Percentiles rank a stretch among this genome's conserved stretches.
Evolutionary conservation across 2,329 filamentous ascomycete genomes (phyloP).

Genomic region (Penicillium crustosum): DNA sequence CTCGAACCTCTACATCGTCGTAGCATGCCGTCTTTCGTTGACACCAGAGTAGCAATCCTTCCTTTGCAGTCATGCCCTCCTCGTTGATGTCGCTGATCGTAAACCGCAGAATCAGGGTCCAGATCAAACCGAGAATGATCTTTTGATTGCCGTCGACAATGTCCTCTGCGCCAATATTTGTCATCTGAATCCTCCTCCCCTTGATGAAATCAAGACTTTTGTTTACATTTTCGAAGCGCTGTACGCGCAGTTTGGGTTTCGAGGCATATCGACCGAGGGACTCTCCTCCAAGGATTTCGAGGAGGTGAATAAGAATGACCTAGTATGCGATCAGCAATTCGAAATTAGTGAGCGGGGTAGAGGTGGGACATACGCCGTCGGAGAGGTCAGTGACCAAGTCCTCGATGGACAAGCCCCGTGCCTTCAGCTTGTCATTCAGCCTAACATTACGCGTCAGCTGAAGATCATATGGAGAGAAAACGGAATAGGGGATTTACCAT

Average conservation of each 20-base stretch:
- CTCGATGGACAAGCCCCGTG: conserved; percentile 73
- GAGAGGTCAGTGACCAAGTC: conserved; percentile 87
- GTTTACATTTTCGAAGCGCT: conserved; percentile 98
- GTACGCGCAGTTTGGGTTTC: conserved; percentile 92
- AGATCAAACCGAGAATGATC: conserved; percentile 95
- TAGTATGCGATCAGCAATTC: conserved; percentile 38
- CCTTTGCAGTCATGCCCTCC: conserved; percentile 96
- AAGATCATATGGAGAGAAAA: background rate
- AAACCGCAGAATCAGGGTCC: conserved; percentile 96
- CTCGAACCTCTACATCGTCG: conserved; percentile 90
- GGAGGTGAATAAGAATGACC: conserved; percentile 93
- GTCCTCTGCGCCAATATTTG: conserved; percentile 97
- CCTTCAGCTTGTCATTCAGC: conserved; percentile 93
- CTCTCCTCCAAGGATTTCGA: conserved; percentile 92
- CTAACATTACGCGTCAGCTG: conserved; percentile 46
- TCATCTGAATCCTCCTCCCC: conserved; percentile 88
- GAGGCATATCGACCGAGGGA: conserved; percentile 95
- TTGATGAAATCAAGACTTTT: conserved; percentile 92
- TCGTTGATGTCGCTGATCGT: conserved; percentile 99
- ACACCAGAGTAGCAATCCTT: conserved; percentile 93
- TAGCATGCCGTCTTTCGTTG: conserved; percentile 98
- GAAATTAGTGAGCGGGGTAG: background rate
- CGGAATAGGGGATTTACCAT: conserved; percentile 60
- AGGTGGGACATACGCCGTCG: conserved; percentile 71
- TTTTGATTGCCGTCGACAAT: conserved; percentile 97